These are phyloP conservation scores for Gossypium longicalyx DNA, from an alignment of 345 rosid species.

Conservation along the genomic window DNA sequence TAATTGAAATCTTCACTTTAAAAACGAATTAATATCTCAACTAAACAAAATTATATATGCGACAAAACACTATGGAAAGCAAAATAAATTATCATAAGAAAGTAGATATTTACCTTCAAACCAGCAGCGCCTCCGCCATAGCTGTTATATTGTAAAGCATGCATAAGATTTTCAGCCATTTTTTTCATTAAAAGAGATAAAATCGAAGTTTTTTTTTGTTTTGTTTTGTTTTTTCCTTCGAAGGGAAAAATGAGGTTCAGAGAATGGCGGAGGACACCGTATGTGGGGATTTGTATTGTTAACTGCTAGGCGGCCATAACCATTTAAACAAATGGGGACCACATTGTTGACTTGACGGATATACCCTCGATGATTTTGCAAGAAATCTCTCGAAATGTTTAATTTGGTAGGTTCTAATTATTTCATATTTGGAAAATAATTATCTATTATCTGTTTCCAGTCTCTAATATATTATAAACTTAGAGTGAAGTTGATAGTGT, in stretches of 20 bases:
- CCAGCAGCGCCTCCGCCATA: constrained; percentile 8
- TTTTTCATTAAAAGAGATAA: neutral
- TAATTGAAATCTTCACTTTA: neutral
- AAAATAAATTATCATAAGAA: neutral
- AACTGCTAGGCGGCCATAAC: neutral
- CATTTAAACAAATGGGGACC: neutral
- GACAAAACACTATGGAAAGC: neutral
- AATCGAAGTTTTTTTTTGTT: too few relatives aligned
- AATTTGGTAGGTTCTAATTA: too few relatives aligned
- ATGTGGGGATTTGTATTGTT: neutral
- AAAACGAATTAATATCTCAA: neutral
- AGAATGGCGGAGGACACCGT: neutral
- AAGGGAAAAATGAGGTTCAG: neutral
- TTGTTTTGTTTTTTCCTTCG: neutral
- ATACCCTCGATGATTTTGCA: neutral
- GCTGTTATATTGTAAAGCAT: neutral
- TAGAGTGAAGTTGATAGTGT: rapidly evolving
- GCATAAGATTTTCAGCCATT: constrained; percentile 8
- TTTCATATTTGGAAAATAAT: too few relatives aligned
- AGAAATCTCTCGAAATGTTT: neutral
- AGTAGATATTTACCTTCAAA: neutral
- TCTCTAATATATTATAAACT: too few relatives aligned
- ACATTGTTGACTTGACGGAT: neutral
- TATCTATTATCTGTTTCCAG: too few relatives aligned
- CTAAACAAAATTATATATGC: neutral